Base-by-base conservation (phyloP, 2,329 filamentous ascomycete genomes). In the Hawksworthiomyces lignivorus region DNA sequence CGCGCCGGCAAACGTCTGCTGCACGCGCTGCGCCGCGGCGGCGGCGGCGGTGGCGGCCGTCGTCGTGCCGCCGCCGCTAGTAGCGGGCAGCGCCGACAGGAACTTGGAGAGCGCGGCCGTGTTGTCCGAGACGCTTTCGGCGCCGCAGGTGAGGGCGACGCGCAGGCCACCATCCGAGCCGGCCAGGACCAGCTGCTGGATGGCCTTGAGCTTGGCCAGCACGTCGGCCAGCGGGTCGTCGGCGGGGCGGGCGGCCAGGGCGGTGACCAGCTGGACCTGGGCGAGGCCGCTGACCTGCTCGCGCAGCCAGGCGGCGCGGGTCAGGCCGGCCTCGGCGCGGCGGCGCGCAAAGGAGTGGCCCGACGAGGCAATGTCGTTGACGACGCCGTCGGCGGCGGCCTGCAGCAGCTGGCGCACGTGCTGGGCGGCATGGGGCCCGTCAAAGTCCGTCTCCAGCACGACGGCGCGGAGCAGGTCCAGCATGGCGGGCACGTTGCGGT, bases 221-320 rank as follows among this genome's bases (percentile, higher is more conserved):
- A 95, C 73, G 51, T 88, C 82, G 46, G 73, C 70, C 10, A 94
- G 72, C 34, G 77, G 77, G 52, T 89, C 82, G 9, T 34, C 71
- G 45, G 80, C 77, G 0, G 76, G 73, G 33, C 87, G 77, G 22
- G 80, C 81, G 14, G 88, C 87, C 11, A 98, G 72, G 17, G 78
- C 77, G 1, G 87, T 85, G 24, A 87, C 83, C 27, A 94, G 73
- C 62, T 92, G 85, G 38, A 97, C 79, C 59, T 98, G 92, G 1
- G 87, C 83, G 41, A 98, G 69, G n/a, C 92, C 92, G 39, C 79
- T 77, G n/a, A 89, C 82, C 62, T 94, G 86, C 65, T 97, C 88
- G 49, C 77, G 77, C 30, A 89, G 65, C 60, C 79, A 81, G 2
- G 82, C 82, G 45, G 80, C 76, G 14, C 75, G 73, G 2, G 84